Percentiles rank a stretch among this genome's conserved stretches.
Conservation (phyloP, 495 filamentous ascomycete genomes). For the Penicillium goetzii region DNA sequence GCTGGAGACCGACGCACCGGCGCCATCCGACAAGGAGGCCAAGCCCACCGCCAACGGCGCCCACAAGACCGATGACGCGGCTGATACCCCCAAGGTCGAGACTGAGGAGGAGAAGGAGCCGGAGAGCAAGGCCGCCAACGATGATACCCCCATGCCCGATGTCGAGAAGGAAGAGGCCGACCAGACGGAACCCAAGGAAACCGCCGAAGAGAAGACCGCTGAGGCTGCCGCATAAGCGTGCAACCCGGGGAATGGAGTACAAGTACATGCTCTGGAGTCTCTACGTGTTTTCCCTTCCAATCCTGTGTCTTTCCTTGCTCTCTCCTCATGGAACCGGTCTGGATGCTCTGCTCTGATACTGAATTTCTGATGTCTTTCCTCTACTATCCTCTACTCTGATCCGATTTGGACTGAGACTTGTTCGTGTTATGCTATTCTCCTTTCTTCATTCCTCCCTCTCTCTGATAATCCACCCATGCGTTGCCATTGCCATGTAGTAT, state of each 20-base stretch:
- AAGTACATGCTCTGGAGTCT: slow-evolving; percentile 3
- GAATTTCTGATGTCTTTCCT: slow-evolving; percentile 10
- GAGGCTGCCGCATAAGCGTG: slow-evolving; percentile 23
- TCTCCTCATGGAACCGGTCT: slow-evolving; percentile 9
- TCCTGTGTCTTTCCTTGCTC: slow-evolving; percentile 4
- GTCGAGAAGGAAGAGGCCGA: slow-evolving; percentile 24
- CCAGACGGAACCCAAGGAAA: slow-evolving; percentile 9
- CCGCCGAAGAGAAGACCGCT: slow-evolving; percentile 29
- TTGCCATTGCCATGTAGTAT: slow-evolving; percentile 16
- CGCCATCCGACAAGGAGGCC: slow-evolving; percentile 49
- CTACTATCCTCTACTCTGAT: slow-evolving; percentile 2
- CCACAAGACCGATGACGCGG: slow-evolving; percentile 51
- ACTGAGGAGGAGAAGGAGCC: slow-evolving; percentile 52
- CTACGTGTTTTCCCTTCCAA: neutral
- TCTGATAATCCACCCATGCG: slow-evolving; percentile 16
- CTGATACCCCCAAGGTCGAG: slow-evolving; percentile 47
- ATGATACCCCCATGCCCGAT: slow-evolving; percentile 49
- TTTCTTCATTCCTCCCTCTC: neutral
- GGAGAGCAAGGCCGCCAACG: slow-evolving; percentile 42
- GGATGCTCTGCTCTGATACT: slow-evolving; percentile 10
- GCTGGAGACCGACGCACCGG: slow-evolving; percentile 59
- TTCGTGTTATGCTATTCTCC: neutral
- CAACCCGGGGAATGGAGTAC: neutral
- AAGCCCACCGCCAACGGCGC: slow-evolving; percentile 55
- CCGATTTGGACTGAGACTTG: slow-evolving; percentile 6